These are phyloP conservation scores for Trifolium subterraneum DNA, from an alignment of 306 rosid genomes.

Conservation along the genomic window DNA sequence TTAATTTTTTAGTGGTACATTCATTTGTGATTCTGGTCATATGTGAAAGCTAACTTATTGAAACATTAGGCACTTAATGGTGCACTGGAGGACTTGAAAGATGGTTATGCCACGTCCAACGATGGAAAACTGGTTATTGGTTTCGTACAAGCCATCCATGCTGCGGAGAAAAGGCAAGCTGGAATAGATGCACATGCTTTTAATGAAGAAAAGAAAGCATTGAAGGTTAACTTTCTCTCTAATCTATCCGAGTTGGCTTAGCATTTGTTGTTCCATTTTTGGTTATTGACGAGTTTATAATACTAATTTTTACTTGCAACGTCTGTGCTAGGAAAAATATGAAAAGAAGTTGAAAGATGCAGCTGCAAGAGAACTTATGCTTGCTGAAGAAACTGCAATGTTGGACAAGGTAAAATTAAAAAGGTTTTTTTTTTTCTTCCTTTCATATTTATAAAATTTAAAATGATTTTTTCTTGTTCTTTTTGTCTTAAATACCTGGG, in stretches of 20 bases:
- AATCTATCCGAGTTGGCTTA: conserved; percentile 27
- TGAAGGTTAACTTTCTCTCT: conserved; percentile 59
- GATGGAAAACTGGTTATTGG: conserved; percentile 85
- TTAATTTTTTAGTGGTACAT: conserved; percentile 10
- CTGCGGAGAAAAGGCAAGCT: conserved; percentile 89
- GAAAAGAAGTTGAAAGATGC: conserved; percentile 92
- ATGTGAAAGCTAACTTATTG: conserved; percentile 38
- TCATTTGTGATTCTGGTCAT: conserved; percentile 31
- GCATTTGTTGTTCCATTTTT: conserved; percentile 11
- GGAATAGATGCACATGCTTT: conserved; percentile 72
- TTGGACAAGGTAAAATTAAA: conserved; percentile 87
- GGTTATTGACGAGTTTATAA: conserved; percentile 40
- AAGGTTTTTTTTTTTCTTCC: conserved; percentile 18
- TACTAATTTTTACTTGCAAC: conserved; percentile 21
- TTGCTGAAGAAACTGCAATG: conserved; percentile 91
- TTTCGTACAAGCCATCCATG: conserved; percentile 89
- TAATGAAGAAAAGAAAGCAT: conserved; percentile 70
- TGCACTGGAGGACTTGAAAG: conserved; percentile 63
- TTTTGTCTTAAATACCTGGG: neutral
- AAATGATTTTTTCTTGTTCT: conserved; percentile 12
- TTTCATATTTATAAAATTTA: conserved; percentile 17
- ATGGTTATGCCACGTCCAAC: conserved; percentile 64
- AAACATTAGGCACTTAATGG: conserved; percentile 54
- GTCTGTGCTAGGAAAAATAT: conserved; percentile 64
- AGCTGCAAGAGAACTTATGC: conserved; percentile 85